Percentiles rank a stretch among this genome's conserved stretches.
phyloP scores from a whole-genome alignment of 305 asterid genomes.

The Solanum hybrid region DNA sequence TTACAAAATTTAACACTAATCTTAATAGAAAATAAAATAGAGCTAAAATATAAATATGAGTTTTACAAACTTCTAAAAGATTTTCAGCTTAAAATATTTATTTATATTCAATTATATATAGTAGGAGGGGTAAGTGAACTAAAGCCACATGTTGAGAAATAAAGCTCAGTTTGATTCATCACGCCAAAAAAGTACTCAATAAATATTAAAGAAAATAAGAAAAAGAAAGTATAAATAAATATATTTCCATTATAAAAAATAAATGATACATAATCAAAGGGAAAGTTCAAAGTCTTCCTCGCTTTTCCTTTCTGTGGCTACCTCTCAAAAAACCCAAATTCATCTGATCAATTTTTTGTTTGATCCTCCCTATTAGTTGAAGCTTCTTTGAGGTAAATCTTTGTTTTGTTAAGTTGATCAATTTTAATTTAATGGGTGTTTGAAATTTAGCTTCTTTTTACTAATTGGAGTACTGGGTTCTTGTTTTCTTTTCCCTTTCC shows the following conservation, averaged over 20 bases:
- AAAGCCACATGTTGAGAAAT: background rate
- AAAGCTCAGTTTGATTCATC: slow-evolving; percentile 3
- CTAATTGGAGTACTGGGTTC: background rate
- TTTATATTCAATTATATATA: background rate
- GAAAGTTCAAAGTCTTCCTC: slow-evolving; percentile 15
- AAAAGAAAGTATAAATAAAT: background rate
- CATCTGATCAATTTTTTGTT: background rate
- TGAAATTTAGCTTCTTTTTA: background rate
- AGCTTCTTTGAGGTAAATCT: slow-evolving; percentile 7
- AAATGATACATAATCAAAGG: background rate
- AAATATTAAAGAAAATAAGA: background rate
- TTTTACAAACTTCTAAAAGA: background rate
- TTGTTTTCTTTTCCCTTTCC: background rate
- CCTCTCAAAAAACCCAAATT: slow-evolving; percentile 1
- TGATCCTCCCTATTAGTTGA: slow-evolving; percentile 14
- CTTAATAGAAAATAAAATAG: background rate
- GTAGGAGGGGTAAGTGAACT: background rate
- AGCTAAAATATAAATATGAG: background rate
- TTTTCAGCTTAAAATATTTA: background rate
- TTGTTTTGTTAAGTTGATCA: background rate
- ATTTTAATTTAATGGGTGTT: background rate
- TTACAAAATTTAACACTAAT: background rate
- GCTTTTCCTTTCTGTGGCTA: background rate
- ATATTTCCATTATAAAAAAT: background rate
- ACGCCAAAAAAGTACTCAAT: background rate